A percentile compares a stretch with the other conserved stretches of the same genome.
Evolutionary conservation across 108 stramenopile genomes (phyloP).

Genomic region (Fragilaria radians): DNA sequence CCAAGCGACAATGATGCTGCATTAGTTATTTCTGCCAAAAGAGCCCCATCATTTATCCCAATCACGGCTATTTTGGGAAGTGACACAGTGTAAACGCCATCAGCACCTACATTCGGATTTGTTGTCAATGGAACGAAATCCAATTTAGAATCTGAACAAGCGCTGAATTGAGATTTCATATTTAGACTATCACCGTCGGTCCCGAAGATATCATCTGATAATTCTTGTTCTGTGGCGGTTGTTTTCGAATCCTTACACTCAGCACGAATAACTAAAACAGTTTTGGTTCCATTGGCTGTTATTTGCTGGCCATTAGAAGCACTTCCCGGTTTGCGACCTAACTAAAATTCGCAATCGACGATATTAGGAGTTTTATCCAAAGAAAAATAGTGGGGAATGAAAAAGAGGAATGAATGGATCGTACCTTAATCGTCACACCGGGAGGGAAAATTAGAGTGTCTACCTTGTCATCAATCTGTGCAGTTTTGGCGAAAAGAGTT

Average conservation of each 20-base stretch:
- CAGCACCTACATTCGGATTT: conserved; percentile 15
- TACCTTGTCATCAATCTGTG: too few relatives aligned
- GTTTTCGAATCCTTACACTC: conserved; percentile 12
- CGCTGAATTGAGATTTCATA: conserved; percentile 26
- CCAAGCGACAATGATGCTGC: too few relatives aligned
- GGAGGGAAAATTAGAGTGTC: too few relatives aligned
- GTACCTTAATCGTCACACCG: too few relatives aligned
- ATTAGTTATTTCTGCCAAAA: too few relatives aligned
- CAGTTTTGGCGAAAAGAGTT: too few relatives aligned
- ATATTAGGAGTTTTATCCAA: too few relatives aligned
- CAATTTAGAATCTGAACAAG: conserved; percentile 35
- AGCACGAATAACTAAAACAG: conserved; percentile 33
- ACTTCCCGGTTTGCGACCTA: too few relatives aligned
- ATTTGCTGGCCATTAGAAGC: too few relatives aligned
- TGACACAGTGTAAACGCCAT: conserved; percentile 11
- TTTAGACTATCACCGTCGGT: conserved; percentile 21
- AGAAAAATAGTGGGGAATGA: too few relatives aligned
- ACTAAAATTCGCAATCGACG: too few relatives aligned
- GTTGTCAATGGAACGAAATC: conserved; percentile 18
- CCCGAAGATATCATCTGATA: conserved; percentile 32
- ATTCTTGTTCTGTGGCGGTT: conserved; percentile 2
- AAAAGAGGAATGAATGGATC: too few relatives aligned
- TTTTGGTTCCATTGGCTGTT: conserved; percentile 6
- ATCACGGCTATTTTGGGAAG: conserved; percentile 7
- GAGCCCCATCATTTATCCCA: conserved; percentile 13